Base-by-base conservation (phyloP, 208 protist genomes). In the Blastocrithidia nonstop region DNA sequence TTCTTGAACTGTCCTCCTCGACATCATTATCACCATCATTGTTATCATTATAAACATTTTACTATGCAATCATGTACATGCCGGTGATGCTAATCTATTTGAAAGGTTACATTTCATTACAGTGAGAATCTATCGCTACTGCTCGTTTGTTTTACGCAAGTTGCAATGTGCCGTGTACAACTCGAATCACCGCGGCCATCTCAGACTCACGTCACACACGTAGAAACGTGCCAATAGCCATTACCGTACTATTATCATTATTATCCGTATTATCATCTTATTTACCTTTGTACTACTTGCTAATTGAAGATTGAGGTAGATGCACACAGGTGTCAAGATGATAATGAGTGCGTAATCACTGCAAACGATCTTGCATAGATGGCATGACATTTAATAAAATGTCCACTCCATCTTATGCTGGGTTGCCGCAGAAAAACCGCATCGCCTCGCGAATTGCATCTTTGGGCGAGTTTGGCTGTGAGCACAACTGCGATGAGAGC, bases 331-430 rank as follows among this genome's bases (percentile, higher is more conserved):
- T 19, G 11, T 41, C 24, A 1, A 69, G 56, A 1, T 62, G 56
- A 47, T 89, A 89, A 20, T 45, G 59, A 31, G 43, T 25, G 4
- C 27, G 19, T 11, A 89, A 57, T 65, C 61, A 76, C 17, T 15
- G 26, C 16, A 61, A 68, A 21, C 71, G 70, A 22, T 28, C 42
- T 28, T 37, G 21, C 0, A 62, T 52, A 4, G 49, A 1, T 6
- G 80, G 80, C 35, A 89, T 39, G 24, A 86, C 65, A 24, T 61
- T 68, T 6, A 90, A 62, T 20, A 90, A 43, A 16, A 63, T 71
- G 38, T 86, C 75, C 24, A 84, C 39, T 9, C 45, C 61, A 29
- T 86, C 80, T 9, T 50, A 41, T 1, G 56, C 49, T 0, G 72
- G 61, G 6, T 68, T 38, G 21, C 82, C 82, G 19, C 59, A 74